A percentile compares a stretch with the other conserved stretches of the same genome.
Evolutionary conservation across 768 basidiomycete species (phyloP).

Genomic region (Suillus lakei): DNA sequence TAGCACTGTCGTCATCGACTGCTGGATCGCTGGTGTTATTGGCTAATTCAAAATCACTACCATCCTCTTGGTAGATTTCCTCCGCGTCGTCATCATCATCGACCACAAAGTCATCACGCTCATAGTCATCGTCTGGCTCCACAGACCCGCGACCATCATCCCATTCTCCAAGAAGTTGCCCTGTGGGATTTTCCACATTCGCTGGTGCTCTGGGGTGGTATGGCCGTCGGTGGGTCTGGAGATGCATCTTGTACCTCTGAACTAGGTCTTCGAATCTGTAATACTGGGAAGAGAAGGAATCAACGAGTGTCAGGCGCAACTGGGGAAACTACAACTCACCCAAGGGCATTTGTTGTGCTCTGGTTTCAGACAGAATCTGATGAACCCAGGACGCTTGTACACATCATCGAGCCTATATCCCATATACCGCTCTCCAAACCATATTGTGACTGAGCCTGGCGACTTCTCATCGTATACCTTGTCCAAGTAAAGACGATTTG

Average conservation of each 20-base stretch:
- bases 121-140: constrained; percentile 3
- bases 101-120: constrained; percentile 1
- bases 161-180: constrained; percentile 3
- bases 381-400: constrained; percentile 8
- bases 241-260: not conserved
- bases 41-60: not conserved
- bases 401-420: constrained; percentile 22
- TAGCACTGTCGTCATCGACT: not conserved
- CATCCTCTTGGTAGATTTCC: not conserved
- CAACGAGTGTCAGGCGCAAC: not conserved
- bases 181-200: constrained; percentile 2
- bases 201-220: not conserved
- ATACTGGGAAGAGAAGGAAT: not conserved
- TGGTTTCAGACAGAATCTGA: constrained; percentile 19
- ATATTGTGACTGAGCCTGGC: constrained; percentile 27
- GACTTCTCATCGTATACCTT: constrained; percentile 18
- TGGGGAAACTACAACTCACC: not conserved
- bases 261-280: constrained; percentile 2
- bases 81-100: constrained; percentile 3
- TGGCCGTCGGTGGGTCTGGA: not conserved
- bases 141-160: constrained; percentile 4
- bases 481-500: constrained; percentile 21
- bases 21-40: not conserved
- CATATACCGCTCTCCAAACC: constrained; percentile 22
- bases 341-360: not conserved